Conservation (phyloP, 2,329 filamentous ascomycete genomes). For the Monilinia polystroma region DNA sequence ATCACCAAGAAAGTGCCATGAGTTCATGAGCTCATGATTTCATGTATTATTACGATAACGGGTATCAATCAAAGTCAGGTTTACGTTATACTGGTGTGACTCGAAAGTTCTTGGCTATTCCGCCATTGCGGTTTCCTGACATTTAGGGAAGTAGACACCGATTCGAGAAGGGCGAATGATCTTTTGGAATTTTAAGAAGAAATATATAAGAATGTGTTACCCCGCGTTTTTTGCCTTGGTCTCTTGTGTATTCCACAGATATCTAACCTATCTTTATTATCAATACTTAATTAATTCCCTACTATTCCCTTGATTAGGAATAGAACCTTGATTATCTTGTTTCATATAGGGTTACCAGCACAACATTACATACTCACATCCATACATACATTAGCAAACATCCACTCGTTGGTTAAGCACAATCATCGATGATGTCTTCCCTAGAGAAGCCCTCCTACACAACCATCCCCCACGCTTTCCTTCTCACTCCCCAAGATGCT, state of each 20-base stretch:
- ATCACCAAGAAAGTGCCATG: constrained; percentile 5
- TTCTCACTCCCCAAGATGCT: constrained; percentile 61
- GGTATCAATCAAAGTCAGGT: neutral
- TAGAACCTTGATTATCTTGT: constrained; percentile 27
- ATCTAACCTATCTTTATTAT: constrained; percentile 7
- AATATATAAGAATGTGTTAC: constrained; percentile 11
- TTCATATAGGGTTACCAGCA: neutral
- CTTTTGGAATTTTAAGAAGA: neutral
- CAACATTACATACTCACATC: neutral
- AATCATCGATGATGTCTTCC: constrained; percentile 1
- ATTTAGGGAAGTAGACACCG: neutral
- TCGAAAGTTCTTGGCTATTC: constrained; percentile 8
- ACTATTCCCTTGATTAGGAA: constrained; percentile 40
- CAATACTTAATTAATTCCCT: constrained; percentile 29
- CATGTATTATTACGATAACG: neutral
- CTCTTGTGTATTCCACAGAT: neutral
- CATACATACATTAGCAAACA: neutral
- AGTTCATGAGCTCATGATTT: constrained; percentile 6
- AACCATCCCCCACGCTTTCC: constrained; percentile 52
- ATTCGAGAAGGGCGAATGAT: neutral
- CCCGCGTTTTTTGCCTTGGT: neutral
- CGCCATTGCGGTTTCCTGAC: neutral
- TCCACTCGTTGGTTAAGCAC: neutral
- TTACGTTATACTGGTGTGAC: neutral
- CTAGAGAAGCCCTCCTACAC: constrained; percentile 15